Evolutionary conservation across 2,329 filamentous ascomycete genomes (phyloP).

Genomic region (Calonectria pteridis): DNA sequence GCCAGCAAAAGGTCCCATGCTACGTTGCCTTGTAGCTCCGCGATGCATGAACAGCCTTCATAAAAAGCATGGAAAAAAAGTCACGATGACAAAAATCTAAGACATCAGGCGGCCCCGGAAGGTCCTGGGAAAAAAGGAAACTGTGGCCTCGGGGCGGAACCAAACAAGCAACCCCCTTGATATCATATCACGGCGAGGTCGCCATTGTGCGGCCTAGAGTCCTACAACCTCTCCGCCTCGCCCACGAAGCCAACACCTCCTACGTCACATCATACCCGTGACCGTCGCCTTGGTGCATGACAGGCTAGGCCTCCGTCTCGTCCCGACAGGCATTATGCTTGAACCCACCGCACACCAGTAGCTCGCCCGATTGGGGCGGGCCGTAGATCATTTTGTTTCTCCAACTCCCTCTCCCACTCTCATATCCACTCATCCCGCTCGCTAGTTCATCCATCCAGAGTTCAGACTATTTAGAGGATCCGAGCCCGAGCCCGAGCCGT

Average conservation of each 20-base stretch:
- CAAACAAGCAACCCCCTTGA: neutral
- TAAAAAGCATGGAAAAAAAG: neutral
- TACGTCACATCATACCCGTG: constrained; percentile 26
- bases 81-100: neutral
- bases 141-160: neutral
- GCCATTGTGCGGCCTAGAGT: neutral
- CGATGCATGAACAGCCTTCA: neutral
- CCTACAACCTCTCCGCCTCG: neutral
- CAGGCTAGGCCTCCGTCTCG: constrained; percentile 10
- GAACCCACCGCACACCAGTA: constrained; percentile 2
- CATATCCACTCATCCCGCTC: constrained; percentile 14
- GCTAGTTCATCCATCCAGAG: constrained; percentile 10
- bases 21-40: neutral
- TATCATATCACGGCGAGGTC: neutral
- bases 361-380: constrained; percentile 23
- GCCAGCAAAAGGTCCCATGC: neutral
- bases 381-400: constrained; percentile 15
- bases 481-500: constrained; percentile 5
- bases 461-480: constrained; percentile 15
- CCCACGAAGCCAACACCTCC: neutral
- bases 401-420: neutral
- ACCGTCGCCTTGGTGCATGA: constrained; percentile 16
- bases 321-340: constrained; percentile 18
- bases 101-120: neutral
- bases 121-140: neutral